These are phyloP conservation scores for Glebionis coronaria DNA, from an alignment of 129 eudicot genomes.

Conservation along the genomic window DNA sequence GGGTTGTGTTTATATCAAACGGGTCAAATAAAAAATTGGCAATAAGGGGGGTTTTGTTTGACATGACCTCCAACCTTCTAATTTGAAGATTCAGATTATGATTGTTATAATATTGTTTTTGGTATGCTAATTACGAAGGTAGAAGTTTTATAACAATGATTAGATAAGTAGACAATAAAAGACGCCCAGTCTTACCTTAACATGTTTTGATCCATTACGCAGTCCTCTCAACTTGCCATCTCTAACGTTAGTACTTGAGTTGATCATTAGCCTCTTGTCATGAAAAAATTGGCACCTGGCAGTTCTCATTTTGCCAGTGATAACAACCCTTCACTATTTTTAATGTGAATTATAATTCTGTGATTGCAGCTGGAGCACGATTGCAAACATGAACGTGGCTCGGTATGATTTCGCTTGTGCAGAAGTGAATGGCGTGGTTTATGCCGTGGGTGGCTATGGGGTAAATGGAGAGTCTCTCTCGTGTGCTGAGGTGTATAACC, in stretches of 20 bases:
- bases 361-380: slow-evolving; percentile 83
- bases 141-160: too few relatives aligned
- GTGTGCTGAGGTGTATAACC: slow-evolving; percentile 78
- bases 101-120: too few relatives aligned
- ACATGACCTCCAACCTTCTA: too few relatives aligned
- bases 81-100: too few relatives aligned
- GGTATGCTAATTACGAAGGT: too few relatives aligned
- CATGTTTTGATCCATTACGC: too few relatives aligned
- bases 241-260: too few relatives aligned
- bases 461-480: slow-evolving; percentile 71
- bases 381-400: slow-evolving; percentile 72
- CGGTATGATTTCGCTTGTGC: slow-evolving; percentile 95
- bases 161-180: too few relatives aligned
- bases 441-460: slow-evolving; percentile 91
- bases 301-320: not conserved
- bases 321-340: not conserved
- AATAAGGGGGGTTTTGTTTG: too few relatives aligned
- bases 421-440: slow-evolving; percentile 72
- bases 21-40: not conserved
- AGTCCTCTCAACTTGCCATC: too few relatives aligned
- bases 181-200: too few relatives aligned
- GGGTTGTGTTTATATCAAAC: slow-evolving; percentile 3
- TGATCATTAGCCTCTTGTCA: too few relatives aligned
- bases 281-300: not conserved
- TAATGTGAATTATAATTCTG: slow-evolving; percentile 15